Evolutionary conservation across 768 basidiomycete genomes (phyloP).

Genomic region (Termitomyces sp.): DNA sequence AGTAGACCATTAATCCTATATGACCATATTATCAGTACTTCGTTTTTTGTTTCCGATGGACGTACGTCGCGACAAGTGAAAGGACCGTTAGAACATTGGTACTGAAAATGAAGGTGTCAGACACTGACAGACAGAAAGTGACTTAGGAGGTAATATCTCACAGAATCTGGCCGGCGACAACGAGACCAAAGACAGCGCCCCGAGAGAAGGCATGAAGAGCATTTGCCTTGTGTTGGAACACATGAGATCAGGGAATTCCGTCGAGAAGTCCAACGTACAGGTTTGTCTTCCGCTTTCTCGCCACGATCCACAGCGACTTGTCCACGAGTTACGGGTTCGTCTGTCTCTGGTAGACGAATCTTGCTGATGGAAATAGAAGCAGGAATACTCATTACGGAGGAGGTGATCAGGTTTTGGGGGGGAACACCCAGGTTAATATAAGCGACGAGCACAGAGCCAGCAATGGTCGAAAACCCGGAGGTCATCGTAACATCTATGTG

Average conservation of each 20-base stretch:
- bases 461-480: conserved; percentile 90
- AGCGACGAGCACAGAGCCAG: conserved; percentile 82
- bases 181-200: conserved; percentile 79
- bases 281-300: conserved; percentile 43
- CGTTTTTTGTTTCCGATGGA: neutral
- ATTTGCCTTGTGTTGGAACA: conserved; percentile 42
- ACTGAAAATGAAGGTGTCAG: conserved; percentile 25
- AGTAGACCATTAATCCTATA: conserved; percentile 68
- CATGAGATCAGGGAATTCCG: neutral
- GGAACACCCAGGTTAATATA: conserved; percentile 80
- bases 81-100: conserved; percentile 84
- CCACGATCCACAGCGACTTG: conserved; percentile 77
- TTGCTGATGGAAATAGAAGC: conserved; percentile 92
- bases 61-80: conserved; percentile 63
- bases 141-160: conserved; percentile 27
- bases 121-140: neutral
- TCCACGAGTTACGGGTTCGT: conserved; percentile 84
- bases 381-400: conserved; percentile 93
- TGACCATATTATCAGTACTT: neutral
- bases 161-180: conserved; percentile 86
- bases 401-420: conserved; percentile 74
- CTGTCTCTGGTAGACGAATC: conserved; percentile 76
- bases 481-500: conserved; percentile 70
- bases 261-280: conserved; percentile 29
- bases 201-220: conserved; percentile 85